Conservation (phyloP, 352 stramenopile species). For the Globisporangium echinulatum region DNA sequence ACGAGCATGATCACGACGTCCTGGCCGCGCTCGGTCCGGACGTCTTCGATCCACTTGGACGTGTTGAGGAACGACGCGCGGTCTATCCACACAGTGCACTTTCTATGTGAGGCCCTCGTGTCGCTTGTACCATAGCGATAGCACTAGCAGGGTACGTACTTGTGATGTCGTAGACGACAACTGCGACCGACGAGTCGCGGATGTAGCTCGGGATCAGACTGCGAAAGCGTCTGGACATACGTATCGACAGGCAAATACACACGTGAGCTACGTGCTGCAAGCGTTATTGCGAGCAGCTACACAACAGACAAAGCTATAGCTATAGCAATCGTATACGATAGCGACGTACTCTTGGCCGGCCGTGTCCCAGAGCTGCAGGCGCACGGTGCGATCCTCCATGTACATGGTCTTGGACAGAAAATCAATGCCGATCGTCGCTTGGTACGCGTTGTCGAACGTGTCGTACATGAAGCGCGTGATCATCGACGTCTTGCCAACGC, state of each 20-base stretch:
- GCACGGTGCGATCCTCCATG: constrained; percentile 96
- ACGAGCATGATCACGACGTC: constrained; percentile 99
- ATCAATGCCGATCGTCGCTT: constrained; percentile 99
- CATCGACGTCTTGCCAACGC: constrained; percentile 99
- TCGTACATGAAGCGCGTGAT: constrained; percentile 99
- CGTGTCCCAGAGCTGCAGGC: constrained; percentile 99
- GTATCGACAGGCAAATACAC: constrained; percentile 4
- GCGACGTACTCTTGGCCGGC: constrained; percentile 92
- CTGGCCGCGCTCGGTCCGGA: constrained; percentile 95
- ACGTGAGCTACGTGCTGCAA: background rate
- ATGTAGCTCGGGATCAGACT: constrained; percentile 97
- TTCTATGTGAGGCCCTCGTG: too few species aligned
- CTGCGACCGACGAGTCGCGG: constrained; percentile 97
- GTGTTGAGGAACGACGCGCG: constrained; percentile 98
- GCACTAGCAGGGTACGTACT: constrained; percentile 49
- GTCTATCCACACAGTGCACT: constrained; percentile 35
- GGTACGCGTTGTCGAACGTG: constrained; percentile 96
- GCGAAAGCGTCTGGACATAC: constrained; percentile 69
- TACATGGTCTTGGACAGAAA: constrained; percentile 99
- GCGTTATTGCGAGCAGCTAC: too few species aligned
- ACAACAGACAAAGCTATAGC: too few species aligned
- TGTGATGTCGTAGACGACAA: constrained; percentile 99
- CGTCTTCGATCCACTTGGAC: constrained; percentile 99
- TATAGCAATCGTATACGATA: too few species aligned
- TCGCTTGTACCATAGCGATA: background rate